Conservation (phyloP, 75 land plant species). For the Pinus taeda region DNA sequence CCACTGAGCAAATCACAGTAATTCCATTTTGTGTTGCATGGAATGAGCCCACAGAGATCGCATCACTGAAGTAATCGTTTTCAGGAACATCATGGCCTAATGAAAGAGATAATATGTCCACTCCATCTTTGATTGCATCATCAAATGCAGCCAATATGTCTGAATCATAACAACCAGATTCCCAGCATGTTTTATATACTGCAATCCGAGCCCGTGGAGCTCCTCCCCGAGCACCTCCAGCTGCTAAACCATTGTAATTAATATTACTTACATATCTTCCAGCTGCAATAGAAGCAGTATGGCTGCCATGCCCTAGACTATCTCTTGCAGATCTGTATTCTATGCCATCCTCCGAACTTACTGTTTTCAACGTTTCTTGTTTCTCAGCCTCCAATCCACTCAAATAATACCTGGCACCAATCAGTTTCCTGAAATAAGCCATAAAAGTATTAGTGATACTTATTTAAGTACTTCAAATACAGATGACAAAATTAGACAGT, state of each 20-base stretch:
- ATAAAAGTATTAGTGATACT: not conserved
- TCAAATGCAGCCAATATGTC: constrained; percentile 89
- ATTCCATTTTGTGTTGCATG: constrained; percentile 58
- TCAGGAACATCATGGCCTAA: constrained; percentile 67
- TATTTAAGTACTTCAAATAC: not conserved
- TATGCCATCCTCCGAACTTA: not conserved
- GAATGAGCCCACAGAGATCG: constrained; percentile 74
- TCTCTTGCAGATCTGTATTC: constrained; percentile 72
- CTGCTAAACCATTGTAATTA: constrained; percentile 57
- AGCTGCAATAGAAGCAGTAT: constrained; percentile 80
- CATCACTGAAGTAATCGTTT: constrained; percentile 66
- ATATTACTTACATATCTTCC: constrained; percentile 54
- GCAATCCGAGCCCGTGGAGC: constrained; percentile 82
- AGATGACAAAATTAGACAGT: not conserved
- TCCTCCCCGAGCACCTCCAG: constrained; percentile 76
- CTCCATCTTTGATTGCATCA: constrained; percentile 90
- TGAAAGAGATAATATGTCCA: constrained; percentile 70
- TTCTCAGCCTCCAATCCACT: constrained; percentile 55
- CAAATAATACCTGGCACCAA: constrained; percentile 73
- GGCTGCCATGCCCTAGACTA: constrained; percentile 68
- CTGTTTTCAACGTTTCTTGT: not conserved
- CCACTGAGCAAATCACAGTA: constrained; percentile 67
- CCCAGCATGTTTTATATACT: constrained; percentile 86
- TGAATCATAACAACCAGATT: constrained; percentile 61
- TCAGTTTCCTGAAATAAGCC: constrained; percentile 44